A percentile compares a stretch with the other conserved stretches of the same genome.
Evolutionary conservation across 495 filamentous ascomycete genomes (phyloP).

Genomic region (Lasiosphaeria miniovina): DNA sequence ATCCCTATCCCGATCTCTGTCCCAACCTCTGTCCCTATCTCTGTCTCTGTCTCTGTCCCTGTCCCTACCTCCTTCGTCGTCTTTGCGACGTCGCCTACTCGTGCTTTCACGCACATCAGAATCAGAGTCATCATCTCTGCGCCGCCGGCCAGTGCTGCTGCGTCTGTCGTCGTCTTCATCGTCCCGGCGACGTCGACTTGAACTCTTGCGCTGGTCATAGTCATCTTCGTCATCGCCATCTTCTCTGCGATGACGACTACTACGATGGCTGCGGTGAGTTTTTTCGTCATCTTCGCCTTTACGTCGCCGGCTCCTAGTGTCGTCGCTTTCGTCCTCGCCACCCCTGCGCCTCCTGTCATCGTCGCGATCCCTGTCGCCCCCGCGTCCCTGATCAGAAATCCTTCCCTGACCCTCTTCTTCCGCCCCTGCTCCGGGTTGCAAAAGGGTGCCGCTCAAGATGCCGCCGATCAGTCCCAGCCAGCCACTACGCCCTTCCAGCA

Average conservation of each 20-base stretch:
- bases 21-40: background rate
- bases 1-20: background rate
- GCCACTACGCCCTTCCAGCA: conserved; percentile 29
- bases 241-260: background rate
- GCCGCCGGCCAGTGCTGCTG: background rate
- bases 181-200: background rate
- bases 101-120: background rate
- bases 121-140: background rate
- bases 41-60: background rate
- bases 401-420: conserved; percentile 1
- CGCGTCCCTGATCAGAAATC: background rate
- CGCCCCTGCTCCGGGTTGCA: conserved; percentile 16
- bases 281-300: background rate
- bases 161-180: background rate
- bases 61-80: background rate
- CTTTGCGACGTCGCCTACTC: background rate
- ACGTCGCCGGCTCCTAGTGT: background rate
- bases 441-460: conserved; percentile 24
- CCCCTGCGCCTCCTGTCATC: conserved; percentile 4
- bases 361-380: conserved; percentile 10
- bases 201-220: background rate
- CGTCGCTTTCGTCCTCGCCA: background rate
- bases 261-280: background rate
- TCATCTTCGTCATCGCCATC: background rate
- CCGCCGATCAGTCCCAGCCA: conserved; percentile 30